phyloP scores from a whole-genome alignment of 208 protist genomes.

The Wallacemonas collosoma region DNA sequence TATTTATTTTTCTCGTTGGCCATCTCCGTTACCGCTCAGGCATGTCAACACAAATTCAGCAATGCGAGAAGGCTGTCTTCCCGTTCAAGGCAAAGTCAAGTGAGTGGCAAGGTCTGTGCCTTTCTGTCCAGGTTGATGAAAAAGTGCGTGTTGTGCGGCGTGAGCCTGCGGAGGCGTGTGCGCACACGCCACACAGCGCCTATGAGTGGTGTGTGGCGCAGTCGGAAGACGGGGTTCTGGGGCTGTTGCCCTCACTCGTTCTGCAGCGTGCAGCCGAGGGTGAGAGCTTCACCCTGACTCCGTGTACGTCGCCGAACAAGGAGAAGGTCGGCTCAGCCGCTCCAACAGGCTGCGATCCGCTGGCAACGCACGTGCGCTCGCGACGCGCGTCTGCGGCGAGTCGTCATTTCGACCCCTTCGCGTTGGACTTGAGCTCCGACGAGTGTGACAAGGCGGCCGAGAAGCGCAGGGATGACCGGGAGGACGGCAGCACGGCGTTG shows the following conservation, averaged over 20 bases:
- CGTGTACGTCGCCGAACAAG: background rate
- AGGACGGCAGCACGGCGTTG: too few species aligned
- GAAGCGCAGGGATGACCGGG: background rate
- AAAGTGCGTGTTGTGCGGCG: constrained; percentile 41
- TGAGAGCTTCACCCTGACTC: constrained; percentile 9
- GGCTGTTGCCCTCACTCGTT: constrained; percentile 34
- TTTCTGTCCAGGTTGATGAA: constrained; percentile 24
- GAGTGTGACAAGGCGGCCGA: background rate
- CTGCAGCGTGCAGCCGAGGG: constrained; percentile 17
- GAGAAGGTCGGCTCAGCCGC: background rate
- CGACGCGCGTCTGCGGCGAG: background rate
- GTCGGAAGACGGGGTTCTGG: constrained; percentile 33
- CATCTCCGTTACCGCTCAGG: background rate
- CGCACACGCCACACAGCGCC: background rate
- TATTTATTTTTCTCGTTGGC: constrained; percentile 17
- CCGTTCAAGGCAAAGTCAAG: constrained; percentile 24
- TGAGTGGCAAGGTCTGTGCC: constrained; percentile 24
- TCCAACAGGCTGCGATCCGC: background rate
- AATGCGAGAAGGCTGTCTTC: constrained; percentile 33
- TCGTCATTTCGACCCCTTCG: constrained; percentile 14
- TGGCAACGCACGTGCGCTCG: background rate
- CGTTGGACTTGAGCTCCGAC: background rate
- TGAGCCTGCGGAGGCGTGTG: constrained; percentile 10
- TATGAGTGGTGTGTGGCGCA: constrained; percentile 54
- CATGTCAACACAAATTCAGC: constrained; percentile 1